Conservation (phyloP, 208 protist species). For the Trypanosoma platydactyli region DNA sequence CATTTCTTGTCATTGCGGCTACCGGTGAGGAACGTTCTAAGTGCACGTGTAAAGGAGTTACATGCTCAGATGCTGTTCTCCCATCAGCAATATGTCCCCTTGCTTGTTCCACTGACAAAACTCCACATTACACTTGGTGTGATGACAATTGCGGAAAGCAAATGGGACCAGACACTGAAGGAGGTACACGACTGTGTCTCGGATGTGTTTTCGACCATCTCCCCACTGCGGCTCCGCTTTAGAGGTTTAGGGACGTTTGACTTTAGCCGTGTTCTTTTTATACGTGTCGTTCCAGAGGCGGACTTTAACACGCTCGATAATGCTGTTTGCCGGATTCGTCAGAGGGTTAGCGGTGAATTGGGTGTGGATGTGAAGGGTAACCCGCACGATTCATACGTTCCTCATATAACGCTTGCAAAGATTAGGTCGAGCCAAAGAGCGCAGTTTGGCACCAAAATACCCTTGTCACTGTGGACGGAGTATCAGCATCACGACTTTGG, state of each 20-base stretch:
- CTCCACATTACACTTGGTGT: conserved; percentile 88
- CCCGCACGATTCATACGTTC: conserved; percentile 88
- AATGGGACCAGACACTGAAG: conserved; percentile 25
- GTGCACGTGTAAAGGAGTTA: conserved; percentile 67
- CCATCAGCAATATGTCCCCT: conserved; percentile 42
- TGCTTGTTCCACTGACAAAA: conserved; percentile 64
- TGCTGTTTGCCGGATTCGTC: conserved; percentile 54
- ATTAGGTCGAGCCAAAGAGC: conserved; percentile 52
- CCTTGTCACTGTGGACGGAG: conserved; percentile 53
- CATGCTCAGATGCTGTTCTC: conserved; percentile 71
- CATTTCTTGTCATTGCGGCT: conserved; percentile 86
- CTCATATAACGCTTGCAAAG: conserved; percentile 86
- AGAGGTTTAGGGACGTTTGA: conserved; percentile 81
- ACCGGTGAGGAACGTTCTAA: conserved; percentile 54
- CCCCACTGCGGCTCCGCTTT: conserved; percentile 73
- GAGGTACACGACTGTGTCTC: conserved; percentile 46
- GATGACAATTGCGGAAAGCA: conserved; percentile 45
- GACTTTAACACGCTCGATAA: conserved; percentile 63
- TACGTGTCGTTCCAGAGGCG: conserved; percentile 53
- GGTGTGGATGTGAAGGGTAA: conserved; percentile 86
- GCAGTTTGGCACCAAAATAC: conserved; percentile 58
- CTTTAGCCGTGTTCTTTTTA: conserved; percentile 80
- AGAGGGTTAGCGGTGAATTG: conserved; percentile 46
- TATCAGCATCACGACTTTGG: conserved; percentile 87
- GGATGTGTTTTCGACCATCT: conserved; percentile 40